Base-by-base conservation (phyloP, 768 basidiomycete genomes). In the Tricholomella constricta region DNA sequence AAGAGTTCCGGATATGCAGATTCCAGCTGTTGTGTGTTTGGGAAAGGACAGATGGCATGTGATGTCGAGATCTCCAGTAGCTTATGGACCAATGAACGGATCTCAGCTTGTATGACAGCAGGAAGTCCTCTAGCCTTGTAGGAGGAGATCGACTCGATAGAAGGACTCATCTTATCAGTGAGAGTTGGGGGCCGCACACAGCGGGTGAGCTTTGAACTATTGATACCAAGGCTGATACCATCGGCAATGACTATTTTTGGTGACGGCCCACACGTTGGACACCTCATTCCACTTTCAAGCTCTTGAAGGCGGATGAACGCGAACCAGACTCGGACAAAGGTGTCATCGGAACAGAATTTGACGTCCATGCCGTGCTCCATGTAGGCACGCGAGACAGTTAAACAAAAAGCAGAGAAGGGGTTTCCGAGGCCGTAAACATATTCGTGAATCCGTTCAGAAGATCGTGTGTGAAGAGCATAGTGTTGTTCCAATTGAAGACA, bases 401-500 rank as follows among this genome's bases (percentile, higher is more conserved):
- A 29, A 11, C 29, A 29, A 11, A 29, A 29, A 11, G 29, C 29
- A 29, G 29, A 29, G 51, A 75, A 73, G 71, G 72, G 0, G 65
- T 72, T 55, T 75, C 70, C 1, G 73, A 73, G 6, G 65, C 48
- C 11, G 67, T 70, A 44, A 54, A 73, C 0, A 55, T 52, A 23
- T 54, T 61, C 1, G 69, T 72, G 41, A 71, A 75, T 26, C 69
- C 68, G 25, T 75, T 64, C 3, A 75, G 57, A 4, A 73, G 53
- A 12, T 70, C 62, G 37, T 72, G 69, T 2, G 70, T 55, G 45
- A 73, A 64, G 4, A 72, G 35, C 4, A 54, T 43, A 1, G 36
- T 46, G 55, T 73, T 72, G 37, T 74, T 72, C 32, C 59, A 64
- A 51, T 75, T 75, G 53, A 75, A 71, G 1, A 73, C 9, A 1